A percentile compares a stretch with the other conserved stretches of the same genome.
Conservation (phyloP, 1,284 basidiomycete genomes). For the Flammula alnicola region DNA sequence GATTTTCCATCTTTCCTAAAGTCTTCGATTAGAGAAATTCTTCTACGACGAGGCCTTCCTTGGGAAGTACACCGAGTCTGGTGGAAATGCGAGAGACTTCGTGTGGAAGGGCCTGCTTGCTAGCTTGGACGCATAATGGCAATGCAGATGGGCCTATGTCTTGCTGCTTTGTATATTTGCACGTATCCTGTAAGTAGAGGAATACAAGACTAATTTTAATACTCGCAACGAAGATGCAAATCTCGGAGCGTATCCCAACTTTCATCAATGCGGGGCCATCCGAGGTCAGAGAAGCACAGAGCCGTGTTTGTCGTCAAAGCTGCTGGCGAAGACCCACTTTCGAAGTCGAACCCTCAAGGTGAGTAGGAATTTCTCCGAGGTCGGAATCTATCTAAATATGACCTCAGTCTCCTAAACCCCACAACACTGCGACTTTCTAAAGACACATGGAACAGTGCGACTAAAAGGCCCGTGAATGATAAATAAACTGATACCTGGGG, state of each 20-base stretch:
- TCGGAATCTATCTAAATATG: neutral
- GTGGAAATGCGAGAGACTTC: slow-evolving; percentile 75
- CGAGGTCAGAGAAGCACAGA: too few relatives aligned
- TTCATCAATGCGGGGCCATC: too few relatives aligned
- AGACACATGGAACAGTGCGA: neutral
- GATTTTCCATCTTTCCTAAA: neutral
- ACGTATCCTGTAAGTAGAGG: slow-evolving; percentile 5
- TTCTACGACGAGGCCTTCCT: slow-evolving; percentile 69
- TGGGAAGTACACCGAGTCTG: slow-evolving; percentile 72
- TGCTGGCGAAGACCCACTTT: neutral
- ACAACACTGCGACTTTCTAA: neutral
- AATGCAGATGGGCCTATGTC: too few relatives aligned
- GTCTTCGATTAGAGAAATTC: slow-evolving; percentile 13
- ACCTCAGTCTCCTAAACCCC: slow-evolving; percentile 1
- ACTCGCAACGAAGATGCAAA: neutral
- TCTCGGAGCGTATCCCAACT: too few relatives aligned
- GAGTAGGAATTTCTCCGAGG: slow-evolving; percentile 6
- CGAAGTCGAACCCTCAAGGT: neutral
- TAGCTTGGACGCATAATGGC: slow-evolving; percentile 34
- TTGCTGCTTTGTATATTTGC: neutral
- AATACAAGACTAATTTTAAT: slow-evolving; percentile 9
- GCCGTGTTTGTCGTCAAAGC: too few relatives aligned
- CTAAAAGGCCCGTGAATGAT: slow-evolving; percentile 6
- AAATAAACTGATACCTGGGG: slow-evolving; percentile 12
- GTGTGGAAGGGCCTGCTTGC: slow-evolving; percentile 72